A percentile compares a stretch with the other conserved stretches of the same genome.
Conservation (phyloP, 2,329 filamentous ascomycete genomes). For the Venturia aucupariae region DNA sequence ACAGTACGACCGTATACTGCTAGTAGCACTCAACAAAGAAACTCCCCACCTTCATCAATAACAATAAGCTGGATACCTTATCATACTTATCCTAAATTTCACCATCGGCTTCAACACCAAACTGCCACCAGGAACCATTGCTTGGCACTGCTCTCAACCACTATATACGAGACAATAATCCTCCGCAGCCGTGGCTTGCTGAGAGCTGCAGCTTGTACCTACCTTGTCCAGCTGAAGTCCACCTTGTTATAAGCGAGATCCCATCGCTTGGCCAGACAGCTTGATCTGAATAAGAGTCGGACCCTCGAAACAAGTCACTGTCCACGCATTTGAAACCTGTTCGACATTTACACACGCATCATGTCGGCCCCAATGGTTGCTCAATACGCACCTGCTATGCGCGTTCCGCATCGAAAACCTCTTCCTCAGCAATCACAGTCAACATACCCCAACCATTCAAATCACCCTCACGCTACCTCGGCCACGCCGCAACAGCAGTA, state of each 20-base stretch:
- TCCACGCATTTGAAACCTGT: background rate
- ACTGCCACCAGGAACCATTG: background rate
- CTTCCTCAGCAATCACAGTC: background rate
- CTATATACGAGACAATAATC: background rate
- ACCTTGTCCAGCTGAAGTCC: slow-evolving; percentile 1
- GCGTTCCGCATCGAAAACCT: slow-evolving; percentile 11
- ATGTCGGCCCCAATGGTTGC: slow-evolving; percentile 10
- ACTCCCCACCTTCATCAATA: background rate
- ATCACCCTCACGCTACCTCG: background rate
- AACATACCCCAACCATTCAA: background rate
- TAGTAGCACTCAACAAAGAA: background rate
- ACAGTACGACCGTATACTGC: background rate
- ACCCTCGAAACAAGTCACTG: background rate
- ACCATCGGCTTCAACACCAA: background rate
- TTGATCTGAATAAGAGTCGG: background rate
- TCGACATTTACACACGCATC: background rate
- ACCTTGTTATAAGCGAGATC: slow-evolving; percentile 7
- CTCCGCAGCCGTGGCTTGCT: background rate
- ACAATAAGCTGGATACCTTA: too few species aligned
- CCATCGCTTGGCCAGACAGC: background rate
- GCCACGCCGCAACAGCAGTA: background rate
- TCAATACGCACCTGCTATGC: background rate
- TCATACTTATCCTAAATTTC: too few species aligned
- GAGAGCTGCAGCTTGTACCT: background rate
- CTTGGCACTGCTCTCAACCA: background rate